Percentiles rank a stretch among this genome's conserved stretches.
These are phyloP conservation scores for Lasiodiplodia theobromae DNA, from an alignment of 2,329 filamentous ascomycete species.

Conservation along the genomic window DNA sequence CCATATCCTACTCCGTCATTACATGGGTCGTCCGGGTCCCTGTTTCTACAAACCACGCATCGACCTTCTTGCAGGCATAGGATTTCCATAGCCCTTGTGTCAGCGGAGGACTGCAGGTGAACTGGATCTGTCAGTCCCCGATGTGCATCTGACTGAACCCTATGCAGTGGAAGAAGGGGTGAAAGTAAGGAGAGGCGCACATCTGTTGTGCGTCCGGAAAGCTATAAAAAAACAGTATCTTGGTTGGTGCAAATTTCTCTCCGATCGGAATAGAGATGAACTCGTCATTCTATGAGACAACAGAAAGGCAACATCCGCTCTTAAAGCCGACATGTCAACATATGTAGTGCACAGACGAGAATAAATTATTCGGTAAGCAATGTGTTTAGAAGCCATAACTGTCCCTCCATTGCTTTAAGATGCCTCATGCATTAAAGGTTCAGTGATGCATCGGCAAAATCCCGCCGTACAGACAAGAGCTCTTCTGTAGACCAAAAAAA, in stretches of 20 bases:
- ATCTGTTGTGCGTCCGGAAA: no score
- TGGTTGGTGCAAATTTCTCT: neutral
- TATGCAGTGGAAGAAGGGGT: neutral
- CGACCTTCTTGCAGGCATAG: neutral
- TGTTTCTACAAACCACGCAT: neutral
- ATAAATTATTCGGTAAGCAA: no score
- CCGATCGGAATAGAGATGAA: neutral
- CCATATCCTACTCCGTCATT: neutral
- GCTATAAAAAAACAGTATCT: neutral
- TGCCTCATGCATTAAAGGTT: no score
- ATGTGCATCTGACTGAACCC: neutral
- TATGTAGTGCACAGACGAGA: no score
- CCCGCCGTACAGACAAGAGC: no score
- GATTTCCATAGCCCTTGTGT: neutral
- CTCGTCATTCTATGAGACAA: no score
- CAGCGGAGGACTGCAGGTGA: neutral
- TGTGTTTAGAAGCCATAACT: no score
- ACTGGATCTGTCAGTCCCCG: neutral
- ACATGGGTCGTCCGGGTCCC: neutral
- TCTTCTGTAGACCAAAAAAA: no score
- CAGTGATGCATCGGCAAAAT: no score
- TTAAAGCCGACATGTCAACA: no score
- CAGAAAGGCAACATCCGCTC: no score
- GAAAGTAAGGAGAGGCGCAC: neutral
- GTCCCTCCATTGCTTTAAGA: no score